Base-by-base conservation (phyloP, 495 filamentous ascomycete species). In the Penicillium subrubescens region DNA sequence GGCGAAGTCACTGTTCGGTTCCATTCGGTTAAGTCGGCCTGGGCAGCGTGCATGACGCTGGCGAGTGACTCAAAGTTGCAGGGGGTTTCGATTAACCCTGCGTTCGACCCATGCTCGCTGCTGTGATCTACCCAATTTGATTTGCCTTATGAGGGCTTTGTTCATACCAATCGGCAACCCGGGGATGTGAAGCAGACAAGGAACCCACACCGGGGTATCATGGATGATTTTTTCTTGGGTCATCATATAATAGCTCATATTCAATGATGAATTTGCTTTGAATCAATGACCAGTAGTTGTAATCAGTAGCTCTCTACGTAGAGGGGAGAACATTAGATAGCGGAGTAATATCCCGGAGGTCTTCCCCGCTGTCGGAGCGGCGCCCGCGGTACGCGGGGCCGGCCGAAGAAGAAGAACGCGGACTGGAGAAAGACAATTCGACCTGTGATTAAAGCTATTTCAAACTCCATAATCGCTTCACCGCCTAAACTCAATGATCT, bases 1-100 rank as follows among this genome's bases (percentile, higher is more conserved):
- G 63, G 66, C 0, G 63, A 67, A 48, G 46, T 70, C 33, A 64
- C 29, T 27, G 19, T 78, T 37, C 73, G 69, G 1, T 77, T 78
- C 57, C 59, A 72, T 46, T 78, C 74, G 5, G 73, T 80, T 54
- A 73, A 70, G 43, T 62, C 57, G 31, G 74, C 75, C 2, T 44
- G 62, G 0, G 39, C 19, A 33, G 75, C 68, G 19, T 69, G 60
- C 33, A 41, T 61, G 5, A 50, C 63, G 2, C 59, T 77, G 34
- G 50, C 11, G 0, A 33, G 11, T 10, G 31, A 33, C 21, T 2
- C 37, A 5, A 46, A 25, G 15, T 25, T 62, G 19, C 46, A 27
- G 25, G 39, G 46, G 4, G 29, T 14, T 0, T 17, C 11, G 27
- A 27, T 55, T 2, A 56, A 48, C 11, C 19, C 37, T 12, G 51